Evolutionary conservation across 2,329 filamentous ascomycete genomes (phyloP).

Genomic region (Aspergillus sp.): DNA sequence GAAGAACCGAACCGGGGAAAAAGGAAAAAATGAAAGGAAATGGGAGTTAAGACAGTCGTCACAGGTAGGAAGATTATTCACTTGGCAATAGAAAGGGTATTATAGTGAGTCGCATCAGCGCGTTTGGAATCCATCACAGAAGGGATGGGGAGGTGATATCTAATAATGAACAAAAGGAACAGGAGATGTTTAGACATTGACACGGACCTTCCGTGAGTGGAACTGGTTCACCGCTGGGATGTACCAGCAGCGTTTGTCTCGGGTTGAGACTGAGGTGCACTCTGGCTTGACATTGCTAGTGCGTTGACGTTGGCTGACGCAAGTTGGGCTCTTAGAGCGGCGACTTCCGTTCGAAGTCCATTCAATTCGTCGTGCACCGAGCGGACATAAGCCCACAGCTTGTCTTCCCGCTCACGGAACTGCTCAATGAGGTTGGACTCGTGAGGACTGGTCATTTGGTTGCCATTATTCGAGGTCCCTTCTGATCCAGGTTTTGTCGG

Average conservation of each 20-base stretch:
- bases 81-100: conserved; percentile 5
- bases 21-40: not conserved
- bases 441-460: conserved; percentile 16
- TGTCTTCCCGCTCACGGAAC: conserved; percentile 39
- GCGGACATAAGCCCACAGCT: conserved; percentile 47
- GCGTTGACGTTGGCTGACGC: conserved; percentile 32
- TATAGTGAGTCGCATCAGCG: not conserved
- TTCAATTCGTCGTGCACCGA: conserved; percentile 46
- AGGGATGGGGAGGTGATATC: not conserved
- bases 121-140: not conserved
- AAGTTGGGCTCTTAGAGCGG: conserved; percentile 42
- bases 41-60: not conserved
- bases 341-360: conserved; percentile 45
- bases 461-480: conserved; percentile 25
- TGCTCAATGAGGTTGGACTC: conserved; percentile 32
- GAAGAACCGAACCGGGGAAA: not conserved
- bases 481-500: conserved; percentile 30
- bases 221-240: conserved; percentile 20
- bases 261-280: conserved; percentile 16
- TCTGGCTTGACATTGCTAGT: conserved; percentile 19
- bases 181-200: not conserved
- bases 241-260: conserved; percentile 15
- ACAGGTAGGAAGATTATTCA: not conserved
- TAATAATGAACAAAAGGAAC: not conserved
- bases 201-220: not conserved